These are phyloP conservation scores for Suillus subalutaceus DNA, from an alignment of 768 basidiomycete genomes.

Conservation along the genomic window DNA sequence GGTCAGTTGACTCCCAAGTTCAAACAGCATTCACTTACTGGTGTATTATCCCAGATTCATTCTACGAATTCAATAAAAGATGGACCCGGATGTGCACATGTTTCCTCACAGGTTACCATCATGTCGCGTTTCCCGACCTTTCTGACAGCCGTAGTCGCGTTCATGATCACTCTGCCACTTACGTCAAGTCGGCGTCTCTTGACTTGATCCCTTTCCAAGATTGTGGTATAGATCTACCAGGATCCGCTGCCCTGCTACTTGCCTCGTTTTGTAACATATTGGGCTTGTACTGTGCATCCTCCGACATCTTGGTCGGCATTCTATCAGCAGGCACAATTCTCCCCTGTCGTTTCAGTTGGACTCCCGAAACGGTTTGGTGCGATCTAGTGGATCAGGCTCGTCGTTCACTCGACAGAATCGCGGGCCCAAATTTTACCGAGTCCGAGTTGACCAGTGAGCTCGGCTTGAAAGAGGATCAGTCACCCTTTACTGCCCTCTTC, in stretches of 20 bases:
- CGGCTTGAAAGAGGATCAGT: conserved; percentile 8
- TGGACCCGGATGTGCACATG: background rate
- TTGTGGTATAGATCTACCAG: conserved; percentile 8
- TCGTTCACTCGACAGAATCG: conserved; percentile 11
- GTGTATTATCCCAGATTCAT: background rate
- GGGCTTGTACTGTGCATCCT: conserved; percentile 25
- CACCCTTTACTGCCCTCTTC: conserved; percentile 22
- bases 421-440: background rate
- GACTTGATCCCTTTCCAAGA: conserved; percentile 5
- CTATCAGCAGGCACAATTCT: conserved; percentile 5
- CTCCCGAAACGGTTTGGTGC: conserved; percentile 21
- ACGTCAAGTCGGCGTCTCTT: background rate
- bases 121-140: conserved; percentile 22
- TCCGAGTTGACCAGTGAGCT: background rate
- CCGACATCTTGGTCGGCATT: conserved; percentile 25
- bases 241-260: conserved; percentile 18
- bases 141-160: conserved; percentile 16
- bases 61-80: background rate
- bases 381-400: conserved; percentile 16
- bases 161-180: conserved; percentile 1
- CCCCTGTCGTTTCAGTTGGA: conserved; percentile 22
- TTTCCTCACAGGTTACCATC: conserved; percentile 12
- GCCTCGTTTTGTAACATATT: conserved; percentile 26
- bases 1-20: background rate
- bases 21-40: background rate